Evolutionary conservation across 1,284 basidiomycete genomes (phyloP).

Genomic region (Trametes versicolor): DNA sequence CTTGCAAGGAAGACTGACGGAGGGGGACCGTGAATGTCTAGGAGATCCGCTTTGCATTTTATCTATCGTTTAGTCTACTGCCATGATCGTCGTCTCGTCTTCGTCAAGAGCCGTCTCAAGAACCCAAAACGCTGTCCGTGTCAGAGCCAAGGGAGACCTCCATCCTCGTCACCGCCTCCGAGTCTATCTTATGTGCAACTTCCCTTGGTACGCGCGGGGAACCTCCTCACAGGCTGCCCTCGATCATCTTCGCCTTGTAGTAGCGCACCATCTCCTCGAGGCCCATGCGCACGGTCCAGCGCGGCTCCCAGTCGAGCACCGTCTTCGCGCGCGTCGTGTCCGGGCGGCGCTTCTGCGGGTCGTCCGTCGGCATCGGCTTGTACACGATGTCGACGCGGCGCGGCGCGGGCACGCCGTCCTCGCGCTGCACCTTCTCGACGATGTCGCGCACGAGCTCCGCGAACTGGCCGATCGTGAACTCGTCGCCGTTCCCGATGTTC

Average conservation of each 20-base stretch:
- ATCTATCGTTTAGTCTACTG: conserved; percentile 19
- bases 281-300: conserved; percentile 92
- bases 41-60: conserved; percentile 3
- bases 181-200: not conserved
- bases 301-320: conserved; percentile 91
- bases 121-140: conserved; percentile 20
- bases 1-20: no score
- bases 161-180: not conserved
- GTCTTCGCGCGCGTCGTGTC: conserved; percentile 93
- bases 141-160: conserved; percentile 12
- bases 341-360: conserved; percentile 93
- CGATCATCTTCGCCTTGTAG: conserved; percentile 88
- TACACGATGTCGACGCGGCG: conserved; percentile 80
- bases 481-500: conserved; percentile 94
- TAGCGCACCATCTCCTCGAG: conserved; percentile 93
- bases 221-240: conserved; percentile 75
- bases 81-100: not conserved
- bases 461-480: conserved; percentile 94
- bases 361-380: conserved; percentile 90
- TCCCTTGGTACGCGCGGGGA: not conserved
- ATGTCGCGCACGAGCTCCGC: conserved; percentile 89
- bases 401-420: conserved; percentile 71
- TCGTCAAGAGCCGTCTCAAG: conserved; percentile 10
- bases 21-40: no score
- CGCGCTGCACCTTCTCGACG: conserved; percentile 88